phyloP scores from a whole-genome alignment of 2,329 filamentous ascomycete genomes.

The Ascochyta pisi region DNA sequence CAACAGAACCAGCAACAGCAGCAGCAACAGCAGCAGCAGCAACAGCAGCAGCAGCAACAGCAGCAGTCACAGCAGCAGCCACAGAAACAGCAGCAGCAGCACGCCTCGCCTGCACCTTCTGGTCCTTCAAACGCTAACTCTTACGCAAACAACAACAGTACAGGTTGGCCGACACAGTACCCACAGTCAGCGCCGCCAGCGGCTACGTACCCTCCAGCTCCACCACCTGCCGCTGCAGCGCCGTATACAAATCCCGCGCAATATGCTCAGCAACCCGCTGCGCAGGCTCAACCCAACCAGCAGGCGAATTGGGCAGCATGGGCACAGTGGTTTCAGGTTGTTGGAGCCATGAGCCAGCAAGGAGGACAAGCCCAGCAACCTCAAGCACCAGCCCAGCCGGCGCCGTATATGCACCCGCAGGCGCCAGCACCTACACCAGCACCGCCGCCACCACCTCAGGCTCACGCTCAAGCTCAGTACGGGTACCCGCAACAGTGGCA shows the following conservation, averaged over 20 bases:
- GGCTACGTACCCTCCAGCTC: conserved; percentile 21
- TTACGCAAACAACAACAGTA: conserved; percentile 30
- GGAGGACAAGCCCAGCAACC: conserved; percentile 27
- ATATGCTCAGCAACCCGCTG: conserved; percentile 21
- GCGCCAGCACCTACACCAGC: conserved; percentile 26
- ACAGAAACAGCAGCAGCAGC: conserved; percentile 21
- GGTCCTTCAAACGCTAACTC: conserved; percentile 27
- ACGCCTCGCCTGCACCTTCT: conserved; percentile 29
- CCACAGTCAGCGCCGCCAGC: conserved; percentile 29
- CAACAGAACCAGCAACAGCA: conserved; percentile 7
- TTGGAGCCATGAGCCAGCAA: conserved; percentile 34
- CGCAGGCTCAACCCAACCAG: conserved; percentile 18
- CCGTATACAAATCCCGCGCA: conserved; percentile 25
- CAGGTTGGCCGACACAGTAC: conserved; percentile 30
- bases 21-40: conserved; percentile 10
- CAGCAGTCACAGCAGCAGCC: conserved; percentile 19
- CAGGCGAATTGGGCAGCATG: conserved; percentile 39
- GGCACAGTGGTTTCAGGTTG: conserved; percentile 39
- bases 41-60: conserved; percentile 16
- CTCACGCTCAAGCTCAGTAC: conserved; percentile 33
- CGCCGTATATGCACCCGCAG: conserved; percentile 25
- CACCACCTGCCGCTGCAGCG: conserved; percentile 24
- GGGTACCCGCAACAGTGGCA: conserved; percentile 35
- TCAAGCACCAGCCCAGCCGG: conserved; percentile 24
- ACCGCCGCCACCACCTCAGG: conserved; percentile 8